These are phyloP conservation scores for Fusarium chlamydosporum DNA, from an alignment of 2,329 filamentous ascomycete genomes.

Conservation along the genomic window DNA sequence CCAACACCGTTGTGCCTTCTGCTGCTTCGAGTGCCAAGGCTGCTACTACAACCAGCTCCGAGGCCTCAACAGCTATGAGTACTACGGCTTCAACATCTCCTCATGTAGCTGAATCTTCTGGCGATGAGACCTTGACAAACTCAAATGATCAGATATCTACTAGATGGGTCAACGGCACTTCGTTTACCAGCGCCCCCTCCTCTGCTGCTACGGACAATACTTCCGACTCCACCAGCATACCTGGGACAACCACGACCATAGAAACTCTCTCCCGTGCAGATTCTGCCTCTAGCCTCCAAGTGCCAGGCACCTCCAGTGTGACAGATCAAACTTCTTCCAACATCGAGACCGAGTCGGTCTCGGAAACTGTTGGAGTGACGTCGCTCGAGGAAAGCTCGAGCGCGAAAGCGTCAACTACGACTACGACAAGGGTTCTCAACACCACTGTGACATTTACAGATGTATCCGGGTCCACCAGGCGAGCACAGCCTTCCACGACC, in stretches of 20 bases:
- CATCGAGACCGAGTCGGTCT: constrained; percentile 6
- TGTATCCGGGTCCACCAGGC: neutral
- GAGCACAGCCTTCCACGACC: neutral
- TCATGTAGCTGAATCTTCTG: constrained; percentile 5
- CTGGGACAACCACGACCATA: neutral
- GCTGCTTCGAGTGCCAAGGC: constrained; percentile 41
- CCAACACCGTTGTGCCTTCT: constrained; percentile 17
- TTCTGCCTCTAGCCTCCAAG: neutral
- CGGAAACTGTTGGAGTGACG: neutral
- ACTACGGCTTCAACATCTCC: constrained; percentile 18
- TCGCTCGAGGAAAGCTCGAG: constrained; percentile 1
- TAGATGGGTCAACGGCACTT: neutral
- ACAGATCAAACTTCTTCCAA: constrained; percentile 3
- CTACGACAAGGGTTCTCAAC: constrained; percentile 34
- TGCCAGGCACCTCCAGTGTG: neutral
- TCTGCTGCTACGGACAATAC: neutral
- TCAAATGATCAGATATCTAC: neutral
- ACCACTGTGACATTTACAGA: constrained; percentile 30
- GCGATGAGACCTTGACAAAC: neutral
- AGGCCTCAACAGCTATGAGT: constrained; percentile 12
- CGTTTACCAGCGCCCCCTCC: constrained; percentile 6
- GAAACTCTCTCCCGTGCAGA: constrained; percentile 3
- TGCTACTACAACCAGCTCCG: constrained; percentile 32
- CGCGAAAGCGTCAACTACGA: constrained; percentile 13
- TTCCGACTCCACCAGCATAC: neutral